These are phyloP conservation scores for Rhododendron kiyosumense DNA, from an alignment of 148 eudicot species.

Conservation along the genomic window DNA sequence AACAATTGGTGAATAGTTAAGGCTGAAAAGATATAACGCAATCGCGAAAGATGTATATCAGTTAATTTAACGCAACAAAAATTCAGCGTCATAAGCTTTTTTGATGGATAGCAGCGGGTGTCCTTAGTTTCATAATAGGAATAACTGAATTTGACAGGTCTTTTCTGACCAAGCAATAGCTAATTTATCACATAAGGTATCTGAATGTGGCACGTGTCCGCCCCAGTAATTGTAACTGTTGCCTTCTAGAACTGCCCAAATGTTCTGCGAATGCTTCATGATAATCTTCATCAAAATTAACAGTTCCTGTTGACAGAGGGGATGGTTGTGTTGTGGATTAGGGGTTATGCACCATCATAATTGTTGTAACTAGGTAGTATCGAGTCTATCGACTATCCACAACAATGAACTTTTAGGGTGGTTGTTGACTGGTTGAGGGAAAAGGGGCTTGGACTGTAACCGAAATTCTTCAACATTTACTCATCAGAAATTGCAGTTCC, in stretches of 20 bases:
- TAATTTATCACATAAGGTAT: neutral
- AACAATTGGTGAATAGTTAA: neutral
- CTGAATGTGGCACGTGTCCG: neutral
- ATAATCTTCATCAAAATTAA: neutral
- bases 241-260: neutral
- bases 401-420: neutral
- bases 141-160: neutral
- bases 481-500: neutral
- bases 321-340: neutral
- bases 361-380: neutral
- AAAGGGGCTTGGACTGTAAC: neutral
- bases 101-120: neutral
- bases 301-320: neutral
- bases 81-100: neutral
- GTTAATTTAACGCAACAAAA: neutral
- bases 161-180: neutral
- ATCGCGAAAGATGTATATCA: neutral
- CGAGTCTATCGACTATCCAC: neutral
- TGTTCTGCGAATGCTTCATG: neutral
- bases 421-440: neutral
- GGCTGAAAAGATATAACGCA: neutral
- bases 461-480: neutral
- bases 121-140: neutral
- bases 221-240: neutral
- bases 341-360: neutral